phyloP scores from a whole-genome alignment of 495 filamentous ascomycete genomes.

The Neurospora sp. region DNA sequence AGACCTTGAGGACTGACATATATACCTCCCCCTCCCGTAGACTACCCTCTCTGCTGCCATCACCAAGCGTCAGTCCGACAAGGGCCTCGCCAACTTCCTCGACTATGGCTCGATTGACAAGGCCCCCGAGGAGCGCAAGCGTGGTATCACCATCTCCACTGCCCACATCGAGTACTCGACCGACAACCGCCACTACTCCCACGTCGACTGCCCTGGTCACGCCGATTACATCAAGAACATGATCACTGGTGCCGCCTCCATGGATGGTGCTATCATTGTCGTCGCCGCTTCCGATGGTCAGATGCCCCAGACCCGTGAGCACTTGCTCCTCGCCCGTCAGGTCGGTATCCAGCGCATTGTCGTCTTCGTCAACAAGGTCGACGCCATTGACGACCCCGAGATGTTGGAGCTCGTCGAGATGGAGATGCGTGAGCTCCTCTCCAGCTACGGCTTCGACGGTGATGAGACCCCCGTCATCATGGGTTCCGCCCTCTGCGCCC shows the following conservation, averaged over 20 bases:
- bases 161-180: slow-evolving; percentile 98
- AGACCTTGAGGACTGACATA: slow-evolving; percentile 4
- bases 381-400: slow-evolving; percentile 89
- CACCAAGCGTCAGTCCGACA: slow-evolving; percentile 90
- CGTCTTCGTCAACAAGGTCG: slow-evolving; percentile 99
- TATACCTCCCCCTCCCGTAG: slow-evolving; percentile 39
- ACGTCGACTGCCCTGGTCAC: slow-evolving; percentile 99
- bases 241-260: slow-evolving; percentile 95
- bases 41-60: slow-evolving; percentile 97
- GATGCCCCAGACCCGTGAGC: slow-evolving; percentile 99
- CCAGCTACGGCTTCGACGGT: slow-evolving; percentile 89
- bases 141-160: slow-evolving; percentile 98
- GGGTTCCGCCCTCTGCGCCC: slow-evolving; percentile 89
- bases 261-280: slow-evolving; percentile 97
- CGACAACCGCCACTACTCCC: slow-evolving; percentile 86
- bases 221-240: slow-evolving; percentile 99
- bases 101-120: slow-evolving; percentile 98
- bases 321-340: slow-evolving; percentile 93
- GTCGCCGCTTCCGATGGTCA: slow-evolving; percentile 97
- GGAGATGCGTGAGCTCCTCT: slow-evolving; percentile 97
- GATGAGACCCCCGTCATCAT: slow-evolving; percentile 94
- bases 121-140: slow-evolving; percentile 96
- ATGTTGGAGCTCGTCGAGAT: slow-evolving; percentile 99
- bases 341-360: slow-evolving; percentile 96
- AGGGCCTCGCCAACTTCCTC: slow-evolving; percentile 85